Evolutionary conservation across 2,329 filamentous ascomycete species (phyloP).

Genomic region (Diplodia scrobiculata): DNA sequence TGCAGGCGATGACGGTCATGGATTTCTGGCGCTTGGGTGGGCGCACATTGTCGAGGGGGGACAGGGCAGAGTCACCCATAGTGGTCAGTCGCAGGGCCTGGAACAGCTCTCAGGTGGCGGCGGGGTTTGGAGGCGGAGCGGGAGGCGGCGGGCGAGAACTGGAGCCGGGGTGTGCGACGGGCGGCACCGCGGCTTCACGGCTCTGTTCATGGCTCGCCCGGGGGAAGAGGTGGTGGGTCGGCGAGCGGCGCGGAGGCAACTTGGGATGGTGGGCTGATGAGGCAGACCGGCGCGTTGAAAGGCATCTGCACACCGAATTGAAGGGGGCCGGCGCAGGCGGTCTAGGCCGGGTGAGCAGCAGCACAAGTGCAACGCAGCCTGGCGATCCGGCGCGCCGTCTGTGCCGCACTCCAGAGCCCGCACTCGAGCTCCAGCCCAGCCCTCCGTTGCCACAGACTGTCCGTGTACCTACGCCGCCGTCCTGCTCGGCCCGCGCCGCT

Average conservation of each 20-base stretch:
- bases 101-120: background rate
- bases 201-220: constrained; percentile 16
- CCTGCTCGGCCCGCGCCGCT: constrained; percentile 13
- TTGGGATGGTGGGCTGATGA: constrained; percentile 10
- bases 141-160: constrained; percentile 4
- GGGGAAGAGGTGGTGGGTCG: background rate
- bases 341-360: constrained; percentile 9
- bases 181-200: constrained; percentile 20
- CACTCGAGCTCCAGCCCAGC: background rate
- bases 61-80: constrained; percentile 15
- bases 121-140: constrained; percentile 4
- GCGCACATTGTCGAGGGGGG: background rate
- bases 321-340: background rate
- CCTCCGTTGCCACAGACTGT: background rate
- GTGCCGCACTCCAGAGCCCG: background rate
- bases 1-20: constrained; percentile 28
- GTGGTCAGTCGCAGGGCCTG: background rate
- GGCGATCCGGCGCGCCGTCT: background rate
- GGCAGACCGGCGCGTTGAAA: constrained; percentile 6
- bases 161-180: constrained; percentile 14
- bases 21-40: constrained; percentile 25
- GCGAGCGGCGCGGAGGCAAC: background rate
- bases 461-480: background rate
- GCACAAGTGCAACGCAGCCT: background rate
- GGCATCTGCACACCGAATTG: background rate